Evolutionary conservation across 495 filamentous ascomycete genomes (phyloP), one percentile per base, ranked within the genome.

Genomic region (Neurospora sp.): DNA sequence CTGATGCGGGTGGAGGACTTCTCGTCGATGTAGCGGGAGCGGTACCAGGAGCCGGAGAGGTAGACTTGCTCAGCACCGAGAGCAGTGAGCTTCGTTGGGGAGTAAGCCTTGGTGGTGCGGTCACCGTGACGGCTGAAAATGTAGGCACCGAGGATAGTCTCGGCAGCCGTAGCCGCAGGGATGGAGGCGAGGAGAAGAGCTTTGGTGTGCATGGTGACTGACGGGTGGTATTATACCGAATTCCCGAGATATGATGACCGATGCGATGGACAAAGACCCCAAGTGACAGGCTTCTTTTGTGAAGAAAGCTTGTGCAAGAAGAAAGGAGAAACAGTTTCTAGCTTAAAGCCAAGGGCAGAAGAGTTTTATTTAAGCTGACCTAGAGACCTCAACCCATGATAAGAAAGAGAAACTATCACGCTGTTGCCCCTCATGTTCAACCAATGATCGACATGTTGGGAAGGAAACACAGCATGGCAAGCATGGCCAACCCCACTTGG

Each of bases 51-150:
- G 18, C 92, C 93, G 2, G 91, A 89, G 35, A 81, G 74, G 76
- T 85, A 87, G n/a, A 91, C 79, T 76, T 94, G 85, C 66, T 87
- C 86, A 62, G 91, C 90, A 46, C 93, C 93, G 71, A 92, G 84
- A 9, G 90, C 81, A 1, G 92, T 94, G 75, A 97, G 81, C 4
- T 75, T 85, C 0, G 86, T 82, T 1, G 84, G 85, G 39, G 82
- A 76, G 10, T 88, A 83, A 6, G 82, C 76, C 76, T 88, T 85
- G n/a, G 92, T 87, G 0, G 90, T 92, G 27, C 89, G 89, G 73
- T 94, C 93, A 66, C 93, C 93, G 75, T 93, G 86, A 14, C 90
- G 86, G 46, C 88, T 89, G 83, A 92, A 94, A 75, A 92, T 88
- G 70, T 92, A 92, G 35, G 89, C 84, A 46, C 87, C 89, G 79